Evolutionary conservation across 495 filamentous ascomycete genomes (phyloP).

Genomic region (Talaromyces borbonicus): DNA sequence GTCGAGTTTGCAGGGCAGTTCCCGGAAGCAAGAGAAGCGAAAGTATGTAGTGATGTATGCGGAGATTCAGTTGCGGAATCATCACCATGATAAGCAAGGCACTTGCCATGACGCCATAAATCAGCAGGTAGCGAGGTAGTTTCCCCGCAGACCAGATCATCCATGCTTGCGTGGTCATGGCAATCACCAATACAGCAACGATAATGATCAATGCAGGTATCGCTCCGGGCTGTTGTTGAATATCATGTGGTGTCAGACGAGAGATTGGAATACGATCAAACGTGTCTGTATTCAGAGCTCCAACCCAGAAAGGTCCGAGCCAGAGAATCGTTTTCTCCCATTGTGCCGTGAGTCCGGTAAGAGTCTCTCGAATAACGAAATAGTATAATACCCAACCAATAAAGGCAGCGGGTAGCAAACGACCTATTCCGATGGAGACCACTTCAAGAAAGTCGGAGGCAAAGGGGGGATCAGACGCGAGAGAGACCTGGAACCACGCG

Average conservation of each 20-base stretch:
- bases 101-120: conserved; percentile 49
- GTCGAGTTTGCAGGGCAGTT: conserved; percentile 47
- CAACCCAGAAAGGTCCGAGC: conserved; percentile 69
- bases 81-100: conserved; percentile 37
- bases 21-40: conserved; percentile 48
- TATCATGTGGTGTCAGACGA: conserved; percentile 61
- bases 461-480: conserved; percentile 60
- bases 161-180: conserved; percentile 51
- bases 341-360: conserved; percentile 50
- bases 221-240: conserved; percentile 67
- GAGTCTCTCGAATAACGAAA: conserved; percentile 40
- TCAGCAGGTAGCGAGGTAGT: conserved; percentile 48
- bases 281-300: conserved; percentile 65
- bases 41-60: conserved; percentile 59
- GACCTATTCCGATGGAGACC: conserved; percentile 53
- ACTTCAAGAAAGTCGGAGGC: conserved; percentile 39
- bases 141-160: conserved; percentile 59
- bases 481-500: conserved; percentile 65
- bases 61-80: conserved; percentile 48
- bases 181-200: conserved; percentile 40
- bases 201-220: conserved; percentile 55
- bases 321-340: conserved; percentile 67
- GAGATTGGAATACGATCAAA: conserved; percentile 69
- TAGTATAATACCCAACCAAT: conserved; percentile 60
- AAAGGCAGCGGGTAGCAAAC: conserved; percentile 66